Conservation (phyloP, 1,284 basidiomycete species). For the Sanguinoderma infundibulare region DNA sequence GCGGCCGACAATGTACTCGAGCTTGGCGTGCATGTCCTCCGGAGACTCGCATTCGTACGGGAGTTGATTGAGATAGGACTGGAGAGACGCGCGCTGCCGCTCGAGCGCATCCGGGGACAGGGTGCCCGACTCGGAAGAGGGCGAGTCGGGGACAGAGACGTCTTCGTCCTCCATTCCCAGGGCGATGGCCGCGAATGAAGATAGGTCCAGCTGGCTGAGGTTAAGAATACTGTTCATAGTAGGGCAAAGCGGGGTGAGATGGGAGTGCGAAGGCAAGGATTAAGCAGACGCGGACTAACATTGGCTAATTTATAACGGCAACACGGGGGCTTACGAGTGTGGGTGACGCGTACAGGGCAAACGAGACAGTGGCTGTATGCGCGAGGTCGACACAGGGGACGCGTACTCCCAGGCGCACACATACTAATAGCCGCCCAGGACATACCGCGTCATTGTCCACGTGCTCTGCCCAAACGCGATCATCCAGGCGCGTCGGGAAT, state of each 20-base stretch:
- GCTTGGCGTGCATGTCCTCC: constrained; percentile 76
- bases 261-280: neutral
- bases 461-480: constrained; percentile 7
- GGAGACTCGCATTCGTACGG: constrained; percentile 82
- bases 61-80: constrained; percentile 67
- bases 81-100: constrained; percentile 60
- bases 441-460: constrained; percentile 17
- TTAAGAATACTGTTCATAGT: constrained; percentile 15
- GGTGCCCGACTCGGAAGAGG: constrained; percentile 36
- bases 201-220: constrained; percentile 8
- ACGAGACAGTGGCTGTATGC: constrained; percentile 17
- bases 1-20: constrained; percentile 76
- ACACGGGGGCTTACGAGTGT: constrained; percentile 25
- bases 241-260: constrained; percentile 1
- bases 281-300: constrained; percentile 1
- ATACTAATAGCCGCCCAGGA: constrained; percentile 16
- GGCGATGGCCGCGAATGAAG: constrained; percentile 9
- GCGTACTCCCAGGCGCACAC: constrained; percentile 21
- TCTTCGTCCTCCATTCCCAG: constrained; percentile 56
- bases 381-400: constrained; percentile 12
- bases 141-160: constrained; percentile 50
- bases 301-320: constrained; percentile 13
- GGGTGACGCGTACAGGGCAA: constrained; percentile 26
- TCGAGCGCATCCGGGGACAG: constrained; percentile 43
- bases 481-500: constrained; percentile 5